phyloP scores from a whole-genome alignment of 2,329 filamentous ascomycete species.

The Calonectria crousiana region DNA sequence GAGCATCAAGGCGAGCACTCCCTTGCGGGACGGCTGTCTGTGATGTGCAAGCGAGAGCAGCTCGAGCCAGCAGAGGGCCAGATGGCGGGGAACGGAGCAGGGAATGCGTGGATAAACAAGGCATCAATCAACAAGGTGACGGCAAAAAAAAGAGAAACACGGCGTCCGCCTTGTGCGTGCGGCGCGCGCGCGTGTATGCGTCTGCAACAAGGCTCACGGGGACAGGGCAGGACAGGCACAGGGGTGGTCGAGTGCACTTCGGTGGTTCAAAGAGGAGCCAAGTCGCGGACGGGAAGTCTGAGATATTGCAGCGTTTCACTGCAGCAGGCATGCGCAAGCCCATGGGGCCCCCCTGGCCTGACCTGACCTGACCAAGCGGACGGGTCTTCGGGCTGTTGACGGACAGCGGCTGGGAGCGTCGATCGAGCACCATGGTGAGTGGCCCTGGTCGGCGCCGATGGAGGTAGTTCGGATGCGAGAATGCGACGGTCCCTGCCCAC shows the following conservation, averaged over 20 bases:
- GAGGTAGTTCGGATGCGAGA: slow-evolving; percentile 31
- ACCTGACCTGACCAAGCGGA: background rate
- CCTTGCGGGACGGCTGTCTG: background rate
- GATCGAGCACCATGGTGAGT: background rate
- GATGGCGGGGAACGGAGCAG: background rate
- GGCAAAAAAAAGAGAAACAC: background rate
- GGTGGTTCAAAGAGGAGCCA: slow-evolving; percentile 13
- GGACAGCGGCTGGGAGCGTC: slow-evolving; percentile 6
- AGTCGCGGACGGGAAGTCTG: slow-evolving; percentile 1
- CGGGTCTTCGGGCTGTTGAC: slow-evolving; percentile 14
- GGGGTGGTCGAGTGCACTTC: background rate
- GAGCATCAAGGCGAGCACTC: slow-evolving; percentile 5
- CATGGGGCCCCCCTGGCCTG: background rate
- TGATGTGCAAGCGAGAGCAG: background rate
- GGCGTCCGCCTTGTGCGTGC: background rate
- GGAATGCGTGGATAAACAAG: slow-evolving; percentile 4
- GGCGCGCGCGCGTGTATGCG: background rate
- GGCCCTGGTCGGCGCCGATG: slow-evolving; percentile 37
- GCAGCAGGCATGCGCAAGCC: background rate
- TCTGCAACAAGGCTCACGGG: slow-evolving; percentile 7
- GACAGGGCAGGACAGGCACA: background rate
- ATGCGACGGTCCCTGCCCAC: slow-evolving; percentile 21
- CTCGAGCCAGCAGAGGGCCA: background rate
- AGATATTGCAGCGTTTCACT: slow-evolving; percentile 6
- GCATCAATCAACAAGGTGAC: slow-evolving; percentile 1